Evolutionary conservation across 306 rosid species (phyloP).

Genomic region (Cucurbita ficifolia): DNA sequence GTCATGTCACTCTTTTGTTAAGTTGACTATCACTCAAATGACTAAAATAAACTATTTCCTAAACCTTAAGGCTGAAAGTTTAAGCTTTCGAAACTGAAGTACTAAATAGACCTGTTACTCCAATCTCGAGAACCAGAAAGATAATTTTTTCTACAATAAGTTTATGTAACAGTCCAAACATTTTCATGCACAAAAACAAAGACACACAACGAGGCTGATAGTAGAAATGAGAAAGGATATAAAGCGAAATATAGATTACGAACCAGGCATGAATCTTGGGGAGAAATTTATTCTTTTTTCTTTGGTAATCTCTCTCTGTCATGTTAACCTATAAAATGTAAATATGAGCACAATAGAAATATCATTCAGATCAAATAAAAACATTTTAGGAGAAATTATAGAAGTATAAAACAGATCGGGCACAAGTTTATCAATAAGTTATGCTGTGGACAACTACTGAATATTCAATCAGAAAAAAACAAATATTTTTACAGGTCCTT

Average conservation of each 20-base stretch:
- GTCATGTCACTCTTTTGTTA: too few relatives aligned
- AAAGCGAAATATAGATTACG: neutral
- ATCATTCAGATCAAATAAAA: neutral
- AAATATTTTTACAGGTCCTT: neutral
- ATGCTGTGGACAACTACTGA: neutral
- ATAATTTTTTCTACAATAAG: neutral
- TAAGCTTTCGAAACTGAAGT: neutral
- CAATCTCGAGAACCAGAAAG: neutral
- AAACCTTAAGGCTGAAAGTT: neutral
- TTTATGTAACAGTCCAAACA: neutral
- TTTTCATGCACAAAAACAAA: neutral
- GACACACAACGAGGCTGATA: neutral
- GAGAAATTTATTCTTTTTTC: slow-evolving; percentile 92
- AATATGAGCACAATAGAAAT: neutral
- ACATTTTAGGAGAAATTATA: neutral
- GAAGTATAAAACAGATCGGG: neutral
- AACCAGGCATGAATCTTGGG: slow-evolving; percentile 99
- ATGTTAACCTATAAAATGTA: slow-evolving; percentile 65
- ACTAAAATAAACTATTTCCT: neutral
- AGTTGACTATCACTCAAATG: neutral
- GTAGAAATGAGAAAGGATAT: neutral
- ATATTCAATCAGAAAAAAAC: neutral
- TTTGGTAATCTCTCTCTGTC: slow-evolving; percentile 94
- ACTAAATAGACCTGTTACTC: neutral
- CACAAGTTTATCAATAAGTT: neutral